phyloP scores from a whole-genome alignment of 2,329 filamentous ascomycete species.

The Pseudofabraea citricarpa region DNA sequence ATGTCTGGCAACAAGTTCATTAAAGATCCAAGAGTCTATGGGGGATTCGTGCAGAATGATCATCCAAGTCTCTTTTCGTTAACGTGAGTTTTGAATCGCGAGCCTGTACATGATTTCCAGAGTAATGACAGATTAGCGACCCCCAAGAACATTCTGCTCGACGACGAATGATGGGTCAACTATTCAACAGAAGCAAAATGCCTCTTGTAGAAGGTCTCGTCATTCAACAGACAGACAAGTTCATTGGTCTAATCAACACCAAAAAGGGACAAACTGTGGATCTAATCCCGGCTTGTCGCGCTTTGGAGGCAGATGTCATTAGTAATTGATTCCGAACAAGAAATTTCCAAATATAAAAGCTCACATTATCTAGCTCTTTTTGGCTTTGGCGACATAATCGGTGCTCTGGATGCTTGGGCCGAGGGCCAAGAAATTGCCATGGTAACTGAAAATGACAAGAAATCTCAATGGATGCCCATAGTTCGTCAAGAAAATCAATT shows the following conservation, averaged over 20 bases:
- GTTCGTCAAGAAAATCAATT: conserved; percentile 8
- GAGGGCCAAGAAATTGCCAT: conserved; percentile 16
- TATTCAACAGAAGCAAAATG: conserved; percentile 25
- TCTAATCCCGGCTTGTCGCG: conserved; percentile 3
- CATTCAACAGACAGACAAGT: conserved; percentile 14
- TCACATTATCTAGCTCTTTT: conserved; percentile 21
- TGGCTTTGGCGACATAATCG: conserved; percentile 20
- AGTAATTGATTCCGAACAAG: too few species aligned
- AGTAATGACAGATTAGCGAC: not conserved
- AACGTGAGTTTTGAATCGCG: too few species aligned
- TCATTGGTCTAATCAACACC: conserved; percentile 11
- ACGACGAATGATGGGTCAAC: conserved; percentile 24
- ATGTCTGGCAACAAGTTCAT: conserved; percentile 1
- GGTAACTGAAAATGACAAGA: conserved; percentile 25
- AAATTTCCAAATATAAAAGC: too few species aligned
- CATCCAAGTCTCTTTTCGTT: conserved; percentile 7
- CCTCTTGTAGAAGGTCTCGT: conserved; percentile 21
- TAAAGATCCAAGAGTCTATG: conserved; percentile 8
- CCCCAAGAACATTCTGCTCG: conserved; percentile 21
- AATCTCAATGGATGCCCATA: conserved; percentile 25
- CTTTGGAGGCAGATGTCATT: conserved; percentile 6
- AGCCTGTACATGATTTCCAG: too few species aligned
- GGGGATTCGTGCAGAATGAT: conserved; percentile 7
- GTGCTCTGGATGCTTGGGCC: conserved; percentile 21
- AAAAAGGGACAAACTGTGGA: not conserved